Evolutionary conservation across 495 filamentous ascomycete genomes (phyloP).

Genomic region (Oidiodendron maius): DNA sequence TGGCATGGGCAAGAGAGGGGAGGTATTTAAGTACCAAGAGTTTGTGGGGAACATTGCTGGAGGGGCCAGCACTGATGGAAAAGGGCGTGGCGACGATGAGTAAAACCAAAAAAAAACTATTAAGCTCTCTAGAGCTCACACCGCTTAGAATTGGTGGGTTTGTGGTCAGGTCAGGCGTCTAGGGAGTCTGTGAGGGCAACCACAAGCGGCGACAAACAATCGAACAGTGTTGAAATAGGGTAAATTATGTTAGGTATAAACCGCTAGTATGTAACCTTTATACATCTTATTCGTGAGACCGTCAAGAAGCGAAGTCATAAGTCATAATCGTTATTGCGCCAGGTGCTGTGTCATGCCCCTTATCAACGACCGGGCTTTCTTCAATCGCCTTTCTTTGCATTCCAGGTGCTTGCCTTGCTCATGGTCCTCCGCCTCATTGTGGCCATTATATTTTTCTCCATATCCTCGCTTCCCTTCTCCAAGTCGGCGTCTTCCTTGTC

Average conservation of each 20-base stretch:
- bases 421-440: slow-evolving; percentile 47
- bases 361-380: background rate
- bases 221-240: no score
- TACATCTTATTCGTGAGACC: slow-evolving; percentile 2
- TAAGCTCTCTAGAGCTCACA: no score
- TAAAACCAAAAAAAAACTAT: no score
- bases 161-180: no score
- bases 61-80: slow-evolving; percentile 15
- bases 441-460: slow-evolving; percentile 48
- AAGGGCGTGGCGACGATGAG: background rate
- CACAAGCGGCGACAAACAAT: no score
- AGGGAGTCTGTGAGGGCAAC: no score
- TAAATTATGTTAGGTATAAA: no score
- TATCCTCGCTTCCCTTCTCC: slow-evolving; percentile 44
- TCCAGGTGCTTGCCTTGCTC: slow-evolving; percentile 42
- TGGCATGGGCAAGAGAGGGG: slow-evolving; percentile 45
- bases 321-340: slow-evolving; percentile 3
- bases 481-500: slow-evolving; percentile 39
- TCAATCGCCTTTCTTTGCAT: slow-evolving; percentile 18
- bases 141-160: no score
- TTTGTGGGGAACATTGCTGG: slow-evolving; percentile 61
- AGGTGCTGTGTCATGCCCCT: background rate
- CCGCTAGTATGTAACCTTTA: background rate
- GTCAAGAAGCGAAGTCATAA: slow-evolving; percentile 3
- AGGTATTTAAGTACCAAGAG: slow-evolving; percentile 74